Percentiles rank a stretch among this genome's conserved stretches.
Conservation (phyloP, 805 yeast genomes). For the Lipomyces chichibuensis region DNA sequence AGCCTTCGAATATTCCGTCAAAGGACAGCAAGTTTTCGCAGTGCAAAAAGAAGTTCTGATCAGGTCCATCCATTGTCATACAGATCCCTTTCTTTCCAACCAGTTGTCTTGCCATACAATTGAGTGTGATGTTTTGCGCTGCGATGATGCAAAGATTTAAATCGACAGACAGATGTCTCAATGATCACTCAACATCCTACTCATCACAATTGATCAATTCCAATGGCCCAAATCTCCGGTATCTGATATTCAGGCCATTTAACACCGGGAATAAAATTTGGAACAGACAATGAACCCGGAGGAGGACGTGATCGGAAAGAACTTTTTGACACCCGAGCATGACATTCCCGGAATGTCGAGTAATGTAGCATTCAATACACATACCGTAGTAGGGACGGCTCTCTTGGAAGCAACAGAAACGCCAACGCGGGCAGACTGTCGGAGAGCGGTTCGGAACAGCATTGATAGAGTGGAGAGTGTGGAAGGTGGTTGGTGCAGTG, state of each 20-base stretch:
- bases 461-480: slow-evolving; percentile 23
- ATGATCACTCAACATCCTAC: background rate
- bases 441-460: slow-evolving; percentile 49
- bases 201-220: background rate
- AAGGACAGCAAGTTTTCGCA: background rate
- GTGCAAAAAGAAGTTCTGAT: slow-evolving; percentile 4
- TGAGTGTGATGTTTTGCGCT: background rate
- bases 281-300: background rate
- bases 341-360: background rate
- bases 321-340: background rate
- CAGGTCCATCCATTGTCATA: background rate
- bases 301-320: background rate
- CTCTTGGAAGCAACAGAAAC: slow-evolving; percentile 44
- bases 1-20: background rate
- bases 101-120: background rate
- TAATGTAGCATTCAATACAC: slow-evolving; percentile 24
- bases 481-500: slow-evolving; percentile 19
- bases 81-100: background rate
- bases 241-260: background rate
- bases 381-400: slow-evolving; percentile 41
- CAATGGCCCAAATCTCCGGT: background rate
- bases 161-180: too few relatives aligned
- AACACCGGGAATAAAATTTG: background rate
- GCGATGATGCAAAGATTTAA: background rate
- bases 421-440: slow-evolving; percentile 47